phyloP scores from a whole-genome alignment of 2,329 filamentous ascomycete species.

The Trichoderma citrinoviride region DNA sequence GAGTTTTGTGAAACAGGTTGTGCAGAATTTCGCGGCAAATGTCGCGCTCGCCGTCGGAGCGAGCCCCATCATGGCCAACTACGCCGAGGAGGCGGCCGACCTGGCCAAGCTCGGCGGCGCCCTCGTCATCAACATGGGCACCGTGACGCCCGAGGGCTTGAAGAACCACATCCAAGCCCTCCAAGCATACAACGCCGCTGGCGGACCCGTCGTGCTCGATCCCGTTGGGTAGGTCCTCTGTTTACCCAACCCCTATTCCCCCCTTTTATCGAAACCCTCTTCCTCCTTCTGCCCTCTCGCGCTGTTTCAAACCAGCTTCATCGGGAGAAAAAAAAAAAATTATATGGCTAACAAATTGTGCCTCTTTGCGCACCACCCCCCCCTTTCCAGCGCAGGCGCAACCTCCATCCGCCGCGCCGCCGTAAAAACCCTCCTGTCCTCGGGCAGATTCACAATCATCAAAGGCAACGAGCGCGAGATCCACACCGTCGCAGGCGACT shows the following conservation, averaged over 20 bases:
- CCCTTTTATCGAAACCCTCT: background rate
- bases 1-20: slow-evolving; percentile 48
- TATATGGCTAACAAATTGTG: background rate
- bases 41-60: slow-evolving; percentile 80
- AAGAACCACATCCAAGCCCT: slow-evolving; percentile 71
- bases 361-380: no score
- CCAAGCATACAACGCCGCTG: slow-evolving; percentile 73
- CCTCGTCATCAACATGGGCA: slow-evolving; percentile 94
- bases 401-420: slow-evolving; percentile 70
- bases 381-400: slow-evolving; percentile 62
- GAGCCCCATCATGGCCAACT: slow-evolving; percentile 92
- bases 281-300: no score
- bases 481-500: slow-evolving; percentile 64
- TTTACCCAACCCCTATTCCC: no score
- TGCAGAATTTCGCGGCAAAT: slow-evolving; percentile 93
- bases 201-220: slow-evolving; percentile 77
- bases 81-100: slow-evolving; percentile 76
- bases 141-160: slow-evolving; percentile 72
- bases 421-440: slow-evolving; percentile 66
- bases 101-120: slow-evolving; percentile 73
- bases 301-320: no score
- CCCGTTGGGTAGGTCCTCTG: slow-evolving; percentile 74
- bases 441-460: slow-evolving; percentile 80
- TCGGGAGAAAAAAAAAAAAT: no score
- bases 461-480: slow-evolving; percentile 96